Base-by-base conservation (phyloP, 75 land plant genomes). In the Azolla pinnata region DNA sequence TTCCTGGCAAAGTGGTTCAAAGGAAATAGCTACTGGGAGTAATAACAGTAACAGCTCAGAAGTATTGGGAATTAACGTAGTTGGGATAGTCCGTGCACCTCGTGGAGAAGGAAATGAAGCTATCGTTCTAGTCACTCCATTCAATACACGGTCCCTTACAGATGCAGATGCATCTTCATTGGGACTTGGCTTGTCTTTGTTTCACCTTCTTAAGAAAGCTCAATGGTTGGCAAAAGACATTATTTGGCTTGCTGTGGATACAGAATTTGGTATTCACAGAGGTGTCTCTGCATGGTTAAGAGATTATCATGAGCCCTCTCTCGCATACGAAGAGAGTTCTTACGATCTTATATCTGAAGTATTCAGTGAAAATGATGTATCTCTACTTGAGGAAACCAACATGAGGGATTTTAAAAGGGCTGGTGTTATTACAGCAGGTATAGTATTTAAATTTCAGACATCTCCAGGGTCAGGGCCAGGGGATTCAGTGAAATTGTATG, bases 191-290 rank as follows among this genome's bases (percentile, higher is more conserved):
- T 78, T 75, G 44, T 75, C 97, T 18, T 52, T 91, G 5, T 84
- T 91, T 44, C 68, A 77, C 25, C 72, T 75, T 16, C 70, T 84
- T 24, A 68, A 77, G 54, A 77, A 53, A 64, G 76, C 78, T 29
- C 44, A 73, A 61, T 91, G 97, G 97, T 72, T 91, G 47, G 93
- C 97, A 32, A 91, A 85, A 60, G 97, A 91, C 75, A 78, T 91
- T 35, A 67, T 91, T 23, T 91, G 93, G 93, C 56, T 91, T 56
- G 81, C 82, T 61, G 83, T 89, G 33, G 97, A 91, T 68, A 67
- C 86, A 45, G 69, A 57, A n/a, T 75, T 75, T 72, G 88, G 93
- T 34, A 73, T 79, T 60, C 64, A 87, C 65, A 51, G 71, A 31
- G 64, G 86, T 44, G 93, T 91, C 61, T 66, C 78, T 56, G 71